phyloP scores from a whole-genome alignment of 2,329 filamentous ascomycete species.

The Sclerotinia glacialis region DNA sequence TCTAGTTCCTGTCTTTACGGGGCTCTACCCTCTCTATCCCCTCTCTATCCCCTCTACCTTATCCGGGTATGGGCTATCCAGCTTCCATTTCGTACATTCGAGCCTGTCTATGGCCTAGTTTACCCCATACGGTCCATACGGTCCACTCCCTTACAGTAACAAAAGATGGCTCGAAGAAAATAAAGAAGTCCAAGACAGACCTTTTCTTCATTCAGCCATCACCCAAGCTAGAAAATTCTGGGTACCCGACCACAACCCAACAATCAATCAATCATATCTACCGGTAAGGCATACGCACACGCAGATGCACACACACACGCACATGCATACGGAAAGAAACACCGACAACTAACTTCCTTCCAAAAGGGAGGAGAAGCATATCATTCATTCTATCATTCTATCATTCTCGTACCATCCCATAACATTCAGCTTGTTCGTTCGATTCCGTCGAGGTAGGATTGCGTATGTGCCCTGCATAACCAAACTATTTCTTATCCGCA shows the following conservation, averaged over 20 bases:
- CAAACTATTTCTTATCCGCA: constrained; percentile 12
- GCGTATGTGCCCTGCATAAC: background rate
- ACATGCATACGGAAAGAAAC: background rate
- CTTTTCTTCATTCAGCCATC: constrained; percentile 3
- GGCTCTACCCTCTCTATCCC: background rate
- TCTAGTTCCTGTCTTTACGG: background rate
- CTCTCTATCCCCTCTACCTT: background rate
- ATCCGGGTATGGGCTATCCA: background rate
- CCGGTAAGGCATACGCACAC: background rate
- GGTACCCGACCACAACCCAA: constrained; percentile 7
- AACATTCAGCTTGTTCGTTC: background rate
- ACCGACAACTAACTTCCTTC: background rate
- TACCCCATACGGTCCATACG: background rate
- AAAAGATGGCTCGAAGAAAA: background rate
- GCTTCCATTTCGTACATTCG: background rate
- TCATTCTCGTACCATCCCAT: background rate
- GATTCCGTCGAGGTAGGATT: constrained; percentile 8
- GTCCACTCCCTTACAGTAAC: background rate
- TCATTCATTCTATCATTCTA: background rate
- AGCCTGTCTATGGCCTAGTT: background rate
- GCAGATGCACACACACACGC: background rate
- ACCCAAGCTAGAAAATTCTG: background rate
- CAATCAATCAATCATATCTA: constrained; percentile 13
- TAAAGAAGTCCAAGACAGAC: background rate
- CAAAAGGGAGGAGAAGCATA: background rate